phyloP scores from a whole-genome alignment of 768 basidiomycete species.

The Dacryopinax spathularia region DNA sequence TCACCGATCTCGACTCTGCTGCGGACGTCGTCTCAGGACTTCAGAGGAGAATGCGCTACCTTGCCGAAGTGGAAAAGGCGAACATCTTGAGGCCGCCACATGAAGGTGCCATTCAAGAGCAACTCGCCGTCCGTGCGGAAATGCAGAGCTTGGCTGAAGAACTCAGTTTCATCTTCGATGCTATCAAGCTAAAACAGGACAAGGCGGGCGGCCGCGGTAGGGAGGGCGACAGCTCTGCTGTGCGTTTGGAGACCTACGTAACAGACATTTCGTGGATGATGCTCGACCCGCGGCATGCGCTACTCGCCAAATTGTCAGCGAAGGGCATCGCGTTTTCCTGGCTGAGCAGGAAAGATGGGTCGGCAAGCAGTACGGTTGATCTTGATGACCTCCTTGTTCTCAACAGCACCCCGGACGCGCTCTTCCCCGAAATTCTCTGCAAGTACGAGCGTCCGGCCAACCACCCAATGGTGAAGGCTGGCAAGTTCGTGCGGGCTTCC shows the following conservation, averaged over 20 bases:
- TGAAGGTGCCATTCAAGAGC: conserved; percentile 24
- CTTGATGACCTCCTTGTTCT: conserved; percentile 71
- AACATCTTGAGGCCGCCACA: conserved; percentile 26
- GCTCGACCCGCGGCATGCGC: conserved; percentile 54
- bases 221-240: conserved; percentile 61
- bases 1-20: conserved; percentile 59
- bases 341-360: conserved; percentile 77
- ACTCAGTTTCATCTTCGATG: conserved; percentile 72
- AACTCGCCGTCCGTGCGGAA: conserved; percentile 50
- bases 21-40: conserved; percentile 55
- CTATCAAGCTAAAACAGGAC: conserved; percentile 70
- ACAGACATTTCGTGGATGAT: conserved; percentile 86
- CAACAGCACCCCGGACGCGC: conserved; percentile 66
- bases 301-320: conserved; percentile 77
- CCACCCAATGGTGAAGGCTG: conserved; percentile 59
- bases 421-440: conserved; percentile 77
- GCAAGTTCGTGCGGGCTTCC: conserved; percentile 55
- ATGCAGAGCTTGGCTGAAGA: conserved; percentile 60
- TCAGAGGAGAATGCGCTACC: conserved; percentile 50
- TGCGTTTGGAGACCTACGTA: conserved; percentile 66
- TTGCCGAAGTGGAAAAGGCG: conserved; percentile 28
- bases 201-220: conserved; percentile 40
- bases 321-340: conserved; percentile 65
- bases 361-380: conserved; percentile 59
- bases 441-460: conserved; percentile 57